Conservation (phyloP, 2,329 filamentous ascomycete species). For the Scedosporium boydii region DNA sequence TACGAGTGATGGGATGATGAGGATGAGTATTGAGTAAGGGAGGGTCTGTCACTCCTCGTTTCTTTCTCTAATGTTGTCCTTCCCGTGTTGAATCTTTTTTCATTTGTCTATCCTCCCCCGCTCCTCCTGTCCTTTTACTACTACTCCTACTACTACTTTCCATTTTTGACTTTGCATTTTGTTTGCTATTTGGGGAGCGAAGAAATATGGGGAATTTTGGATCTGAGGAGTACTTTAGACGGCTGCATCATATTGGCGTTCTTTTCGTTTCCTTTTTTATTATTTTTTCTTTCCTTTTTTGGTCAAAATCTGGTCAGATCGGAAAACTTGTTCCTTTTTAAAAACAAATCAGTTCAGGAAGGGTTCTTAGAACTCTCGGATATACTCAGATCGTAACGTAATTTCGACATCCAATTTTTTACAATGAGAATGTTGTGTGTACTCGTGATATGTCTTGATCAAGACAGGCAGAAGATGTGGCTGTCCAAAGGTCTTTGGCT, state of each 20-base stretch:
- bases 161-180: neutral
- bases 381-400: no score
- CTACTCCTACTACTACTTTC: no score
- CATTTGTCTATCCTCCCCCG: slow-evolving; percentile 5
- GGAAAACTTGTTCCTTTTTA: neutral
- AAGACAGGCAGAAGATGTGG: no score
- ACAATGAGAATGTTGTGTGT: no score
- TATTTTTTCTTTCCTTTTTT: neutral
- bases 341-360: no score
- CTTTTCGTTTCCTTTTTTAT: slow-evolving; percentile 2
- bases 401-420: no score
- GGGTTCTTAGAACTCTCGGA: no score
- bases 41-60: neutral
- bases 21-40: slow-evolving; percentile 82
- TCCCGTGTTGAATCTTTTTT: neutral
- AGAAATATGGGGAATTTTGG: neutral
- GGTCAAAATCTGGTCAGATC: neutral
- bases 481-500: no score
- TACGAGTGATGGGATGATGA: slow-evolving; percentile 91
- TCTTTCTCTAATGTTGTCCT: neutral
- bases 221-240: neutral
- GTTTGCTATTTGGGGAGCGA: neutral
- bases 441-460: no score
- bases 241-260: slow-evolving; percentile 2
- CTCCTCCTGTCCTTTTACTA: slow-evolving; percentile 8